These are phyloP conservation scores for Nigrograna mackinnonii DNA, from an alignment of 2,329 filamentous ascomycete genomes.

Conservation along the genomic window DNA sequence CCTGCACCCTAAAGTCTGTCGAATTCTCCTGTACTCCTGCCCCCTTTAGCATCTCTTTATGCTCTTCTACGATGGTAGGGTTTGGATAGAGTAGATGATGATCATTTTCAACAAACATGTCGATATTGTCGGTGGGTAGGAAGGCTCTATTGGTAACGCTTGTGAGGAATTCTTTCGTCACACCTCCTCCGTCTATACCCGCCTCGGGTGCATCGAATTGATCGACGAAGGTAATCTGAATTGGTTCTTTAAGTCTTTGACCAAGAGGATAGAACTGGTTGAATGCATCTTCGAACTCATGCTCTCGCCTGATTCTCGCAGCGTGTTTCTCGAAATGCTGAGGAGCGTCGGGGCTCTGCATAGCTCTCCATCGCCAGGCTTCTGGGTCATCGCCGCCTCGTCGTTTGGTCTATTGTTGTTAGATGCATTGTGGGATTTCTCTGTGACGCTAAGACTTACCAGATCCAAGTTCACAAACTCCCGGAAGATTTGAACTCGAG, in stretches of 20 bases:
- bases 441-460: too few species aligned
- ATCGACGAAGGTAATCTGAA: conserved; percentile 96
- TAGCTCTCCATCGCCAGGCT: conserved; percentile 66
- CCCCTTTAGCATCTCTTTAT: conserved; percentile 60
- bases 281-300: conserved; percentile 85
- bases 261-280: conserved; percentile 80
- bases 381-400: conserved; percentile 75
- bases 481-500: conserved; percentile 87
- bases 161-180: conserved; percentile 95
- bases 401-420: conserved; percentile 55
- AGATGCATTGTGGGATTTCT: too few species aligned
- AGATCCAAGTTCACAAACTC: conserved; percentile 90
- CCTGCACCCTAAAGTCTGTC: conserved; percentile 59
- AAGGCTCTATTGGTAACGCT: conserved; percentile 88
- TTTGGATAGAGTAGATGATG: conserved; percentile 89
- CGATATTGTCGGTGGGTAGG: conserved; percentile 54
- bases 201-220: conserved; percentile 85
- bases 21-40: conserved; percentile 57
- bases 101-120: conserved; percentile 81
- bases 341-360: conserved; percentile 28
- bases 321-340: conserved; percentile 59
- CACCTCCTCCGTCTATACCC: conserved; percentile 94
- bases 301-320: conserved; percentile 77
- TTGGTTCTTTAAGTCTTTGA: conserved; percentile 87
- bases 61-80: conserved; percentile 73